These are phyloP conservation scores for Fusarium nodosum DNA, from an alignment of 2,329 filamentous ascomycete genomes.

Conservation along the genomic window DNA sequence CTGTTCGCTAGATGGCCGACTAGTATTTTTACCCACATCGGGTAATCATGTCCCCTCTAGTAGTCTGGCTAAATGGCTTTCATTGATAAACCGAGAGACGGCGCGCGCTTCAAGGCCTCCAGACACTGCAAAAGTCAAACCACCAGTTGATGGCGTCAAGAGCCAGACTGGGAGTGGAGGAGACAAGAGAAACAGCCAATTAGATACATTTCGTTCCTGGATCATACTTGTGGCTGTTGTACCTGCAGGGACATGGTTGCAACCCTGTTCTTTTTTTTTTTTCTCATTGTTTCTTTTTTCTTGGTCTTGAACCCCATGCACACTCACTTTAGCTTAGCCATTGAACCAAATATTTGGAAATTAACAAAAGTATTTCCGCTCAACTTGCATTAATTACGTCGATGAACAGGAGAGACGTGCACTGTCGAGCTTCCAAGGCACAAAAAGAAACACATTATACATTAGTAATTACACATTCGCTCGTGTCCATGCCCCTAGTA, in stretches of 20 bases:
- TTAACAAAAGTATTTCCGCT: constrained; percentile 29
- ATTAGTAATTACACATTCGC: not conserved
- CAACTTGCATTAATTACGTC: constrained; percentile 33
- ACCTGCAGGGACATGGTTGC: constrained; percentile 37
- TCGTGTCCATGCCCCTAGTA: constrained; percentile 22
- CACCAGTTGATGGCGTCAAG: constrained; percentile 39
- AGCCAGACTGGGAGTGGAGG: constrained; percentile 29
- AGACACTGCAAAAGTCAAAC: constrained; percentile 1
- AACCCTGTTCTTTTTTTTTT: constrained; percentile 33
- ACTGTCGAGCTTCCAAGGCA: constrained; percentile 35
- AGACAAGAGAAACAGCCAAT: constrained; percentile 19
- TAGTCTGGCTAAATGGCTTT: constrained; percentile 24
- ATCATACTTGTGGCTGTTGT: constrained; percentile 28
- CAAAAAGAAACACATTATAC: constrained; percentile 15
- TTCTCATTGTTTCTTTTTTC: not conserved
- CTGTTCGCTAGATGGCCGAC: constrained; percentile 25
- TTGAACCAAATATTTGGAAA: constrained; percentile 22
- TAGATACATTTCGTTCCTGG: constrained; percentile 32
- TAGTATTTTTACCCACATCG: constrained; percentile 33
- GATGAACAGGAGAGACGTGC: constrained; percentile 9
- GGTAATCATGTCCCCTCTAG: constrained; percentile 42
- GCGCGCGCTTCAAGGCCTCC: not conserved
- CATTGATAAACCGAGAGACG: constrained; percentile 19
- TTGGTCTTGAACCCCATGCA: constrained; percentile 2
- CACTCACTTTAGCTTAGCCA: constrained; percentile 28